Percentiles rank a stretch among this genome's conserved stretches.
Evolutionary conservation across 345 rosid species (phyloP).

Genomic region (Acer negundo): DNA sequence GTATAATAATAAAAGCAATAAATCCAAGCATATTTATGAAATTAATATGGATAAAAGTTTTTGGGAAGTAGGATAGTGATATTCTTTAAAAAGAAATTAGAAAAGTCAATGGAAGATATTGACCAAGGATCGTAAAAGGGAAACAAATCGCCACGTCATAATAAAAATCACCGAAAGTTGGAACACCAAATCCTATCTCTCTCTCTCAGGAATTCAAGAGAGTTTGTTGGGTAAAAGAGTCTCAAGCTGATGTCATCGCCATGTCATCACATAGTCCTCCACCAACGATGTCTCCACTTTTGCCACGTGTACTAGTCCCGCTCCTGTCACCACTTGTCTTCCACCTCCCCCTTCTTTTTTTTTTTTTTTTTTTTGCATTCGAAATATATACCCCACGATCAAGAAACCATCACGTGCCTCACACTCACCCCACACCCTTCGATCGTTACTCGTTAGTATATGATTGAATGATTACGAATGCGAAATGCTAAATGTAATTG

Average conservation of each 20-base stretch:
- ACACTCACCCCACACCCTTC: background rate
- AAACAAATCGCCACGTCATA: slow-evolving; percentile 22
- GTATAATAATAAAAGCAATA: too few relatives aligned
- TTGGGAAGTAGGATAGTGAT: too few relatives aligned
- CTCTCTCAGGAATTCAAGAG: slow-evolving; percentile 21
- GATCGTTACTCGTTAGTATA: too few relatives aligned
- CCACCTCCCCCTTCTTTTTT: background rate
- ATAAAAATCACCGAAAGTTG: slow-evolving; percentile 25
- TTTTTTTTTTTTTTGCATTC: background rate
- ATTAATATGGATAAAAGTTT: background rate
- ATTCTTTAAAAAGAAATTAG: background rate
- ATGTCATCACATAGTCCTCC: slow-evolving; percentile 35
- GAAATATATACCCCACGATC: background rate
- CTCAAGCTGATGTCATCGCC: slow-evolving; percentile 31
- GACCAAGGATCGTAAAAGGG: slow-evolving; percentile 3
- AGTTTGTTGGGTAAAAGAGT: slow-evolving; percentile 19
- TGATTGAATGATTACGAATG: too few relatives aligned
- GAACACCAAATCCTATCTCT: slow-evolving; percentile 5
- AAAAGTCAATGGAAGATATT: background rate
- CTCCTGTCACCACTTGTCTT: slow-evolving; percentile 29
- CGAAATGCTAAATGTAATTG: too few relatives aligned
- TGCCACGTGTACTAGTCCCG: slow-evolving; percentile 40
- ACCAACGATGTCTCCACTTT: slow-evolving; percentile 25
- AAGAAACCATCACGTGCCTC: slow-evolving; percentile 20
- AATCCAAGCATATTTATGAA: too few relatives aligned